phyloP scores from a whole-genome alignment of 73 alveolate species.

The Tetrahymena borealis region DNA sequence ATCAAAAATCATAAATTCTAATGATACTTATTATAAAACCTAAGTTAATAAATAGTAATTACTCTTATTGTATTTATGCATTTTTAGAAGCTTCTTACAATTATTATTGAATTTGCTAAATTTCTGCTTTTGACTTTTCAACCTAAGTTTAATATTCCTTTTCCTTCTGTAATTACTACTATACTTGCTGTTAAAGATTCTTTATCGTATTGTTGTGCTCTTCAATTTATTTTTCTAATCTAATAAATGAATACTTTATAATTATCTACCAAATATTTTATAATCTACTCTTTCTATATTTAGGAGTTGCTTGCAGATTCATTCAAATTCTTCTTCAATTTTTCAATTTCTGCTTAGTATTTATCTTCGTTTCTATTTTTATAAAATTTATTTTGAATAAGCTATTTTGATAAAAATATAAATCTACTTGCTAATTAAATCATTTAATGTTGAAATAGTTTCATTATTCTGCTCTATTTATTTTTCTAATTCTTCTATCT shows the following conservation, averaged over 20 bases:
- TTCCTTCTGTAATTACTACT: neutral
- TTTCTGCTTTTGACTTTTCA: neutral
- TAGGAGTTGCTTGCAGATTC: neutral
- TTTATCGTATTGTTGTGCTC: neutral
- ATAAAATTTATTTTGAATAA: neutral
- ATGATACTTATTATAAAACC: too few species aligned
- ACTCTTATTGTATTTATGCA: neutral
- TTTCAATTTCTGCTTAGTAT: neutral
- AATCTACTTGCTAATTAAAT: neutral
- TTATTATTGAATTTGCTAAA: neutral
- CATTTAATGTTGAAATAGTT: neutral
- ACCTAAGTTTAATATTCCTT: neutral
- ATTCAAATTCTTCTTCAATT: neutral
- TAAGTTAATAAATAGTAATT: too few species aligned
- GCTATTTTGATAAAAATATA: neutral
- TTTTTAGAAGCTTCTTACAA: neutral
- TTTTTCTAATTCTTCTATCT: neutral
- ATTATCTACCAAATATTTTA: neutral
- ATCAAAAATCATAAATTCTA: too few species aligned
- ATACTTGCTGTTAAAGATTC: neutral
- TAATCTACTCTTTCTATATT: neutral
- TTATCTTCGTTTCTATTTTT: neutral
- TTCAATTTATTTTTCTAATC: neutral
- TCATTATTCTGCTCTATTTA: neutral
- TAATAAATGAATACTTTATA: neutral